Percentiles rank a stretch among this genome's conserved stretches.
Conservation (phyloP, 2,329 filamentous ascomycete species). For the Sarocladium oryzae region DNA sequence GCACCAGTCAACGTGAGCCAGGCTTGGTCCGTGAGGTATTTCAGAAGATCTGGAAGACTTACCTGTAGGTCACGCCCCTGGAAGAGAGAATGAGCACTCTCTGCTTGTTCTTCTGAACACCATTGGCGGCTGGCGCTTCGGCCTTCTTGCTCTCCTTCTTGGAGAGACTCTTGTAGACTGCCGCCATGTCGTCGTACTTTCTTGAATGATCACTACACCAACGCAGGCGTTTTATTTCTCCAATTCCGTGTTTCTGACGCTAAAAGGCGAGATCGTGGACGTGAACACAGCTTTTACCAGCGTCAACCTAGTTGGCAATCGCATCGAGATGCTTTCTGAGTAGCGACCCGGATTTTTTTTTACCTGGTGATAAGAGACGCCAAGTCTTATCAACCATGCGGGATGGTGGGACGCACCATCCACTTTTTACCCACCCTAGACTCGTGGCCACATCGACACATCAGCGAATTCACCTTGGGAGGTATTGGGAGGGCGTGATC, state of each 20-base stretch:
- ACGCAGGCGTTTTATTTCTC: too few relatives aligned
- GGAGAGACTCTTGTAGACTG: constrained; percentile 69
- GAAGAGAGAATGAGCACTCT: constrained; percentile 87
- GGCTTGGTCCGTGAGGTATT: not conserved
- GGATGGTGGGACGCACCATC: not conserved
- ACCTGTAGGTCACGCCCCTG: constrained; percentile 85
- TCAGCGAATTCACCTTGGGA: too few relatives aligned
- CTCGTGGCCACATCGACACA: not conserved
- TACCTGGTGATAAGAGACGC: not conserved
- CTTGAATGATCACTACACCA: too few relatives aligned
- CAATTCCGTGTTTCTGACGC: too few relatives aligned
- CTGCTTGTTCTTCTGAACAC: constrained; percentile 59
- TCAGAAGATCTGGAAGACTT: constrained; percentile 19
- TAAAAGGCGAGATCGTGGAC: too few relatives aligned
- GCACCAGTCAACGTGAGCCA: constrained; percentile 7
- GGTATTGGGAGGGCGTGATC: too few relatives aligned
- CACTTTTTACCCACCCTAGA: constrained; percentile 1
- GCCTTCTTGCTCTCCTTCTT: constrained; percentile 49
- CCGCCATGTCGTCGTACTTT: constrained; percentile 47
- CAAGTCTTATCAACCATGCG: not conserved
- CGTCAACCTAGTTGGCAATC: too few relatives aligned
- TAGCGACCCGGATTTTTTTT: constrained; percentile 8
- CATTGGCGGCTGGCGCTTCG: constrained; percentile 34
- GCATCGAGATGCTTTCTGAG: too few relatives aligned
- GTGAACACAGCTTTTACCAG: too few relatives aligned